Conservation (phyloP, 768 basidiomycete genomes). For the Pilatotrama ljubarskyi region DNA sequence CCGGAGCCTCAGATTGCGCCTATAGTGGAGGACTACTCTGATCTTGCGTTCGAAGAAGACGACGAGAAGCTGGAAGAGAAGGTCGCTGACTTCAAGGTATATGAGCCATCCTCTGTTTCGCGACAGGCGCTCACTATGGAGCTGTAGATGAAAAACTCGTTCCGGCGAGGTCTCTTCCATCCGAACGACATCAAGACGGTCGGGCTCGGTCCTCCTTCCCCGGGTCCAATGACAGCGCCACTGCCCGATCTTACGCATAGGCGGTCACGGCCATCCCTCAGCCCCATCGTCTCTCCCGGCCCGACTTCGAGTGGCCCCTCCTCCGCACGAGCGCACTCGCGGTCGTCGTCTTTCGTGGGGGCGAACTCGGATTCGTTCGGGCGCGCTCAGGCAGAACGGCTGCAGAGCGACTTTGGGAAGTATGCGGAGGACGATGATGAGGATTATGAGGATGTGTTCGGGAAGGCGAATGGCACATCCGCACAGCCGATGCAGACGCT, state of each 20-base stretch:
- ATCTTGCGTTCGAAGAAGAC: slow-evolving; percentile 79
- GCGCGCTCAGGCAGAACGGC: slow-evolving; percentile 57
- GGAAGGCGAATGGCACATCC: slow-evolving; percentile 65
- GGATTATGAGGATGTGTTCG: slow-evolving; percentile 96
- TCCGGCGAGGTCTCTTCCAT: slow-evolving; percentile 78
- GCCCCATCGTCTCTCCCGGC: slow-evolving; percentile 39
- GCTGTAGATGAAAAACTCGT: slow-evolving; percentile 64
- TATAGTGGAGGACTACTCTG: slow-evolving; percentile 90
- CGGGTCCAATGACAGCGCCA: slow-evolving; percentile 69
- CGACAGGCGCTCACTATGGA: background rate
- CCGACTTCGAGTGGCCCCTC: slow-evolving; percentile 23
- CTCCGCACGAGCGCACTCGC: slow-evolving; percentile 45
- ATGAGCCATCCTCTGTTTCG: slow-evolving; percentile 6
- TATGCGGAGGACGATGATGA: slow-evolving; percentile 89
- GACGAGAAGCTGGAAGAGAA: slow-evolving; percentile 70
- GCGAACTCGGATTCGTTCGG: slow-evolving; percentile 59
- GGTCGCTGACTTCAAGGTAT: slow-evolving; percentile 81
- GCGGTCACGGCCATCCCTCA: slow-evolving; percentile 54
- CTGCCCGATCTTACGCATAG: slow-evolving; percentile 56
- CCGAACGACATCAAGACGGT: slow-evolving; percentile 87
- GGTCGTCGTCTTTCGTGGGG: slow-evolving; percentile 48
- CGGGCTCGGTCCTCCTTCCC: slow-evolving; percentile 49
- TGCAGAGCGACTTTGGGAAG: slow-evolving; percentile 72
- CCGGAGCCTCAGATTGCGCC: slow-evolving; percentile 63
- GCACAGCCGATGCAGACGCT: slow-evolving; percentile 71